Percentiles rank a stretch among this genome's conserved stretches.
phyloP scores from a whole-genome alignment of 257 asterid species.

The Ajuga chamaepitys region DNA sequence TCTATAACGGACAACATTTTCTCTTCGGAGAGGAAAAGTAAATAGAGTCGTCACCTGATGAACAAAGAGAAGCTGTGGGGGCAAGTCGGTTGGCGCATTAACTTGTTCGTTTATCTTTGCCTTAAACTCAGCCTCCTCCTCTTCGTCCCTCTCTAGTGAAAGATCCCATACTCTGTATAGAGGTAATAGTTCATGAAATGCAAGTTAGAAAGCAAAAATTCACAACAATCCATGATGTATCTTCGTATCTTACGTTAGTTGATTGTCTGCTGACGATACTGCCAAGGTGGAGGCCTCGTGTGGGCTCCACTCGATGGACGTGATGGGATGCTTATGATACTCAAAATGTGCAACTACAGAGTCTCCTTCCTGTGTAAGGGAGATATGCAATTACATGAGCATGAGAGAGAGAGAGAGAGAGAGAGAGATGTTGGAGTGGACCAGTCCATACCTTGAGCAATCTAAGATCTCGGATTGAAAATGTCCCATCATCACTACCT shows the following conservation, averaged over 20 bases:
- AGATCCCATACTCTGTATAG: slow-evolving; percentile 84
- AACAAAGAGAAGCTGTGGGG: slow-evolving; percentile 91
- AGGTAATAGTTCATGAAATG: not conserved
- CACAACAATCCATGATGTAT: not conserved
- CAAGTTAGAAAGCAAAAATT: not conserved
- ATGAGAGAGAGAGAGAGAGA: not conserved
- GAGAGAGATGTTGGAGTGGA: not conserved
- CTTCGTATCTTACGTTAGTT: slow-evolving; percentile 56
- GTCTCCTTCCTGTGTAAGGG: slow-evolving; percentile 57
- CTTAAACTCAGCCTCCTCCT: slow-evolving; percentile 87
- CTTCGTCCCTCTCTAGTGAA: slow-evolving; percentile 86
- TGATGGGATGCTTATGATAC: slow-evolving; percentile 88
- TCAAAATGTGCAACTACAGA: slow-evolving; percentile 72
- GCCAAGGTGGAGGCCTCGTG: slow-evolving; percentile 94
- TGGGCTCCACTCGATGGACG: slow-evolving; percentile 98
- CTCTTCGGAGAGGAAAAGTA: not conserved
- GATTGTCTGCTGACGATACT: slow-evolving; percentile 80
- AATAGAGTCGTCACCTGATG: slow-evolving; percentile 61
- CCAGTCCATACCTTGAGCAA: slow-evolving; percentile 53
- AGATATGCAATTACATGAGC: not conserved
- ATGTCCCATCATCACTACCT: slow-evolving; percentile 93
- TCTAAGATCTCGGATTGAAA: slow-evolving; percentile 84
- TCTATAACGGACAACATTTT: not conserved
- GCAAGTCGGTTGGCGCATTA: slow-evolving; percentile 78
- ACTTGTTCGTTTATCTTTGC: slow-evolving; percentile 61